Base-by-base conservation (phyloP, 768 basidiomycete genomes). In the Xerocomellus dryophilus region DNA sequence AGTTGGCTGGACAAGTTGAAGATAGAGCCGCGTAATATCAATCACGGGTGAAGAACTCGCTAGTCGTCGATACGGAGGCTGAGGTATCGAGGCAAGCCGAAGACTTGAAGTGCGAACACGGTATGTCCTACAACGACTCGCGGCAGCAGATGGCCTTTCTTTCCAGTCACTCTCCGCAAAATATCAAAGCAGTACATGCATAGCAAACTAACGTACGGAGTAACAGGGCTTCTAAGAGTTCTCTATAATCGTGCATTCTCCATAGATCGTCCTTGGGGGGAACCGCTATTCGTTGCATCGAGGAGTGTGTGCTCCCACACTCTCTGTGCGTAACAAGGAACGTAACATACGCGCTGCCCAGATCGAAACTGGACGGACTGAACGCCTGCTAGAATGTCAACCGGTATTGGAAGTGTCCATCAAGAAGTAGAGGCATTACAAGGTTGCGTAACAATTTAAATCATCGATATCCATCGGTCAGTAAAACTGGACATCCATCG, bases 401-500 rank as follows among this genome's bases (percentile, higher is more conserved):
- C 51, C 23, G 4, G 32, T 14, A 32, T 36, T 11, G 36, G 11
- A 18, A 40, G 35, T 3, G 18, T 29, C 45, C 36, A 21, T 29
- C 7, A 27, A 43, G 38, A 40, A 29, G n/a, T 7, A 31, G 39
- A 27, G 50, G 35, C 36, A 51, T 31, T 51, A 53, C 62, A 52
- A 51, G 27, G n/a, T 35, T 15, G 21, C 35, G 25, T 44, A 46
- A 36, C 31, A 53, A 32, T 29, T 53, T 25, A 29, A 53, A 49
- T 50, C 45, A 49, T 38, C 43, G 18, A 29, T 47, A 32, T 21
- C 50, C 7, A 17, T 34, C 18, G 0, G 14, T 70, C 46, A 70
- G 51, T 70, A 66, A 64, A 57, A 63, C 61, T 66, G 34, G 34
- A 41, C 34, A 36, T 15, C 32, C n/a, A 47, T 23, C 34, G 17